A percentile compares a stretch with the other conserved stretches of the same genome.
Conservation (phyloP, 805 yeast species). For the Barnettozyma vustinii region DNA sequence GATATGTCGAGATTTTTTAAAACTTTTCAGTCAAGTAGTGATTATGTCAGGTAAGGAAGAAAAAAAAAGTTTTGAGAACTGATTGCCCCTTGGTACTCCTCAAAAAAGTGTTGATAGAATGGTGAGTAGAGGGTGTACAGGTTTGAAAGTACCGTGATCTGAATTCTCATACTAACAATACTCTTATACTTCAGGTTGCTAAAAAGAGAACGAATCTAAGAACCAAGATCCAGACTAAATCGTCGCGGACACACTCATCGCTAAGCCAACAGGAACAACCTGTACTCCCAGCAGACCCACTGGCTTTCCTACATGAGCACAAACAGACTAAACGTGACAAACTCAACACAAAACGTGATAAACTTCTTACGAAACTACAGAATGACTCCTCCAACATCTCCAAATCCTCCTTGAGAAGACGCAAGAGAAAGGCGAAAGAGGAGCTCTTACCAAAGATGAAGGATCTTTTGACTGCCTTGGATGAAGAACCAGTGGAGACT, state of each 20-base stretch:
- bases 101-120: not conserved
- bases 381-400: constrained; percentile 42
- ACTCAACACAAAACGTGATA: constrained; percentile 32
- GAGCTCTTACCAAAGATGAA: constrained; percentile 62
- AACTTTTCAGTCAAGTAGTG: not conserved
- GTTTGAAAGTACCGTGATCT: not conserved
- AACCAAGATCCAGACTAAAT: constrained; percentile 25
- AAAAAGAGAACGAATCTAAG: constrained; percentile 44
- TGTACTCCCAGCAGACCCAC: constrained; percentile 30
- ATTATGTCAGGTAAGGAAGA: constrained; percentile 4
- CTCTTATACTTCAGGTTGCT: constrained; percentile 31
- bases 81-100: not conserved
- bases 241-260: constrained; percentile 12
- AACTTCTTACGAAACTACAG: constrained; percentile 33
- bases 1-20: constrained; percentile 2
- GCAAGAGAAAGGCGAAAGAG: constrained; percentile 58
- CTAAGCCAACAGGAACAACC: not conserved
- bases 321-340: constrained; percentile 52
- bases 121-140: not conserved
- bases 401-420: constrained; percentile 58
- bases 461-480: constrained; percentile 53
- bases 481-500: constrained; percentile 16
- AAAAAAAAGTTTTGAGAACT: not conserved
- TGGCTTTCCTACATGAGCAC: constrained; percentile 46
- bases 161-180: not conserved